These are phyloP conservation scores for Cynara cardunculus DNA, from an alignment of 129 eudicot species.

Conservation along the genomic window DNA sequence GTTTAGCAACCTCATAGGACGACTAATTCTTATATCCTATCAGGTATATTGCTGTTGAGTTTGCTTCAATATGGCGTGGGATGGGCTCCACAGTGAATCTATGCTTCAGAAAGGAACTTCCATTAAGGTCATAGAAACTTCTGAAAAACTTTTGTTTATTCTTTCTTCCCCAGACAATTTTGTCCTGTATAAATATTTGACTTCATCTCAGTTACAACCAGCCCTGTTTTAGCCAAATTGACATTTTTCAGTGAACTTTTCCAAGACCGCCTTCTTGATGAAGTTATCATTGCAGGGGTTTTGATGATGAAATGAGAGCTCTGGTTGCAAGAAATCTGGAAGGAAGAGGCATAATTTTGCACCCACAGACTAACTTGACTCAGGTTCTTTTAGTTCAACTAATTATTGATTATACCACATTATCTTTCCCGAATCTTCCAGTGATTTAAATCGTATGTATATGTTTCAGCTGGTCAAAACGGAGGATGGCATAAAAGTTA, in stretches of 20 bases:
- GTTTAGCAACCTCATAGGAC: neutral
- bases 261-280: neutral
- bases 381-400: slow-evolving; percentile 43
- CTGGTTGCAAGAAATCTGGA: slow-evolving; percentile 93
- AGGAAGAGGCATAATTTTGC: slow-evolving; percentile 87
- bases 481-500: slow-evolving; percentile 77
- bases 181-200: neutral
- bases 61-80: slow-evolving; percentile 99
- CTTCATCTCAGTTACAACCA: neutral
- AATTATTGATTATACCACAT: neutral
- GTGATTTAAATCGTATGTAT: slow-evolving; percentile 4
- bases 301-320: slow-evolving; percentile 99
- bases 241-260: neutral
- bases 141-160: neutral
- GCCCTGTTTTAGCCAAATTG: neutral
- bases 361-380: slow-evolving; percentile 61
- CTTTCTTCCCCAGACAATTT: neutral
- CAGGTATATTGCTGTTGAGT: slow-evolving; percentile 97
- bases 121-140: slow-evolving; percentile 54
- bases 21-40: slow-evolving; percentile 12
- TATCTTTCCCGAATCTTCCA: neutral
- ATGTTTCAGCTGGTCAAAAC: slow-evolving; percentile 76
- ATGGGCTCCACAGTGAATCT: slow-evolving; percentile 86
- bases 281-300: slow-evolving; percentile 58
- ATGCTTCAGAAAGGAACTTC: slow-evolving; percentile 87